Percentiles rank a stretch among this genome's conserved stretches.
These are phyloP conservation scores for Nicotiana otophora DNA, from an alignment of 257 asterid species.

Conservation along the genomic window DNA sequence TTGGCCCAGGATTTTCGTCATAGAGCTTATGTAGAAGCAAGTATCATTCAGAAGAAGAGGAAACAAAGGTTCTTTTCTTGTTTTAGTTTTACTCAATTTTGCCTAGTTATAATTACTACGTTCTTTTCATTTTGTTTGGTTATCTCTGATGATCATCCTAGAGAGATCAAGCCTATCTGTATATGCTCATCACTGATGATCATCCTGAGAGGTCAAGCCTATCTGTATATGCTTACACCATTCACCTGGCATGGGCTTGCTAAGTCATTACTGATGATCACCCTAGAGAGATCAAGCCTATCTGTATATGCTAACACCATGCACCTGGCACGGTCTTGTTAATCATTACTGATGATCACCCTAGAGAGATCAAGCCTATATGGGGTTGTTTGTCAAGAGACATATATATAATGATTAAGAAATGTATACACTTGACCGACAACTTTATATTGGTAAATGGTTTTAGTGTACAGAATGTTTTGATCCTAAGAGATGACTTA, in stretches of 20 bases:
- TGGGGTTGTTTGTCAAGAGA: neutral
- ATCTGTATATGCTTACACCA: neutral
- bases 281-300: neutral
- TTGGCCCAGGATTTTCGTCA: constrained; percentile 69
- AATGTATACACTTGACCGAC: neutral
- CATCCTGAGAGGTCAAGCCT: neutral
- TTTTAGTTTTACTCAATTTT: constrained; percentile 9
- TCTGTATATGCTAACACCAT: neutral
- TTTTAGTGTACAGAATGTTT: too few species aligned
- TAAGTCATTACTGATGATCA: neutral
- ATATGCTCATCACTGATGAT: neutral
- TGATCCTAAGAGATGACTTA: too few species aligned
- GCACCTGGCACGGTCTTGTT: neutral
- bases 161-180: neutral
- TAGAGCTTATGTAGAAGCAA: constrained; percentile 83
- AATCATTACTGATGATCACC: neutral
- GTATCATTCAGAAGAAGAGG: constrained; percentile 52
- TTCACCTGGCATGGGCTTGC: neutral
- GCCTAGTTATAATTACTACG: neutral
- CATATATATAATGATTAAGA: neutral
- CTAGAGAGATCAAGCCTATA: neutral
- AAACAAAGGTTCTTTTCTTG: constrained; percentile 49
- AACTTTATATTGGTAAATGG: neutral
- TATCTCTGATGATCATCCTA: neutral
- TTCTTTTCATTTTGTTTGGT: neutral